Conservation (phyloP, 495 filamentous ascomycete genomes). For the Chlorociboria aeruginascens region DNA sequence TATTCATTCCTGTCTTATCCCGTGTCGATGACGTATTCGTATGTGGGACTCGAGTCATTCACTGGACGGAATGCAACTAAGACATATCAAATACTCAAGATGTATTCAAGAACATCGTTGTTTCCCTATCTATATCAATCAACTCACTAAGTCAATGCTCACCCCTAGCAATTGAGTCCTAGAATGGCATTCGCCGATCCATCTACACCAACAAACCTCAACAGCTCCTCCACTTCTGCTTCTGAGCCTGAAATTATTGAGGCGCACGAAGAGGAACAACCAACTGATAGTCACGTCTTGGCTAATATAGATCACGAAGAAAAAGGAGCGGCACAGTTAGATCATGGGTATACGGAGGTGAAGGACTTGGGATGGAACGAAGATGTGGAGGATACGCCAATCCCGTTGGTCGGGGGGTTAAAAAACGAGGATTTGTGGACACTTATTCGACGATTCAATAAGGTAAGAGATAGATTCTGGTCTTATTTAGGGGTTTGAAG, state of each 20-base stretch:
- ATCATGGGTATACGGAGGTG: conserved; percentile 17
- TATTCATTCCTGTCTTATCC: too few relatives aligned
- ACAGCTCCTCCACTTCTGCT: too few relatives aligned
- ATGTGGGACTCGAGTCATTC: too few relatives aligned
- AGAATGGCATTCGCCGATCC: too few relatives aligned
- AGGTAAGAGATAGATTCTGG: too few relatives aligned
- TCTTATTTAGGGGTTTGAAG: not conserved
- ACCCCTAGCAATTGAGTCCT: too few relatives aligned
- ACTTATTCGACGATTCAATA: conserved; percentile 71
- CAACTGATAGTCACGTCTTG: conserved; percentile 17
- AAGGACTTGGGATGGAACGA: conserved; percentile 66
- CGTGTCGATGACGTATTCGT: too few relatives aligned
- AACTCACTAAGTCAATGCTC: too few relatives aligned
- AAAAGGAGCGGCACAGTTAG: conserved; percentile 16
- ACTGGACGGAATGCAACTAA: too few relatives aligned
- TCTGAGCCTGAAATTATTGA: conserved; percentile 10
- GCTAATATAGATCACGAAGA: conserved; percentile 18
- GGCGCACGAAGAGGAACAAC: conserved; percentile 8
- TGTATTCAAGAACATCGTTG: too few relatives aligned
- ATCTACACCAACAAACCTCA: not conserved
- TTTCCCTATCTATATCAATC: too few relatives aligned
- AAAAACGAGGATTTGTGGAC: conserved; percentile 80
- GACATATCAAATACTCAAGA: too few relatives aligned
- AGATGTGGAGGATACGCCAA: conserved; percentile 40
- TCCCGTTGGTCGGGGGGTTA: conserved; percentile 57